phyloP scores from a whole-genome alignment of 352 stramenopile species.

The Thraustochytrium sp. region DNA sequence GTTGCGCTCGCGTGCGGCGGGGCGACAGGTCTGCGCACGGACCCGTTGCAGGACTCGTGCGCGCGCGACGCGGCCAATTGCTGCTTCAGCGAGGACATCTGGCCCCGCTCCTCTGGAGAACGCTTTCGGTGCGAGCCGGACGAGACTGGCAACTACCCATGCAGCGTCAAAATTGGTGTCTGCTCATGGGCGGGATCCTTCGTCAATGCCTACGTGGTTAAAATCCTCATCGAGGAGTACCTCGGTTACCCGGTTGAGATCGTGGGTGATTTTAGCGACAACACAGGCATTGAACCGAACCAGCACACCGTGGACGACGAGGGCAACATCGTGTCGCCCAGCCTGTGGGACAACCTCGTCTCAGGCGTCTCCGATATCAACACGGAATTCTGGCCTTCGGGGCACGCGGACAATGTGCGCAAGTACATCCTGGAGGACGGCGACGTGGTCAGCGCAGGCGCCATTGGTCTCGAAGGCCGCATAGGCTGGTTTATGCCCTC shows the following conservation, averaged over 20 bases:
- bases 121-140: conserved; percentile 5
- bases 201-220: conserved; percentile 16
- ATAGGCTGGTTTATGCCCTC: conserved; percentile 17
- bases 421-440: not conserved
- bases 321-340: too few species aligned
- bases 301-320: not conserved
- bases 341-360: too few species aligned
- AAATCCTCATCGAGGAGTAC: conserved; percentile 39
- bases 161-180: not conserved
- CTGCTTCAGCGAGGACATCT: conserved; percentile 1
- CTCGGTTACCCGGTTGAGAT: conserved; percentile 32
- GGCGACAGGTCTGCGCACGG: not conserved
- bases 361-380: not conserved
- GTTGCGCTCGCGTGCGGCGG: too few species aligned
- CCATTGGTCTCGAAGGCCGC: not conserved
- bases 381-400: not conserved
- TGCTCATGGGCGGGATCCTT: not conserved
- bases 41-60: not conserved
- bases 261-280: not conserved
- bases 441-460: not conserved
- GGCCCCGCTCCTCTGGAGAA: not conserved
- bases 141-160: not conserved
- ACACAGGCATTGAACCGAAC: not conserved
- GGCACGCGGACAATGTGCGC: not conserved
- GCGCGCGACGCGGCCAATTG: not conserved